Percentiles rank a stretch among this genome's conserved stretches.
Evolutionary conservation across 176 grass and related monocot genomes (phyloP).

Genomic region (Triticum urartu): DNA sequence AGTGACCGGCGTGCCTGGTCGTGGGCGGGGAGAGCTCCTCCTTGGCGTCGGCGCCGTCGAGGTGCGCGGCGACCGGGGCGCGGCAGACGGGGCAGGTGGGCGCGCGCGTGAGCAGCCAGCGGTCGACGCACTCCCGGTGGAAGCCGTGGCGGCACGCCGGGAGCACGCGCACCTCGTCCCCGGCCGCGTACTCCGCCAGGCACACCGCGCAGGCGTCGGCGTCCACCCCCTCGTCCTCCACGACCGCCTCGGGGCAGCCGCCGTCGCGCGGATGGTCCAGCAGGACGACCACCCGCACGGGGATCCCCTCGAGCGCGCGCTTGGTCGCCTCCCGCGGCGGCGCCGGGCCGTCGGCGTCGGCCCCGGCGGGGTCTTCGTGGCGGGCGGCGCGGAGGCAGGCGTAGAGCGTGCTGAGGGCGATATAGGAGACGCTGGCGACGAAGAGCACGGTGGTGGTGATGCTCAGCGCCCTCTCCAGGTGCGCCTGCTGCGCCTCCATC

Average conservation of each 20-base stretch:
- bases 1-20: background rate
- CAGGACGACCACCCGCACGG: background rate
- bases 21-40: background rate
- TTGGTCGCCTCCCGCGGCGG: background rate
- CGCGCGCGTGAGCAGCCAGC: conserved; percentile 47
- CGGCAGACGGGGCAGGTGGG: conserved; percentile 51
- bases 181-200: conserved; percentile 37
- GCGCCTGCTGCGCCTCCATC: conserved; percentile 15
- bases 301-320: conserved; percentile 32
- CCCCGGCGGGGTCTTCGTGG: background rate
- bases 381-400: background rate
- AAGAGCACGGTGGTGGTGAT: conserved; percentile 16
- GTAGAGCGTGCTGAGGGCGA: conserved; percentile 25
- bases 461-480: conserved; percentile 7
- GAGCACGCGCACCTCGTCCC: conserved; percentile 45
- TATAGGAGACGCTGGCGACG: conserved; percentile 14
- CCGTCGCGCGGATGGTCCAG: background rate
- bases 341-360: background rate
- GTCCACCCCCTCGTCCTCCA: background rate
- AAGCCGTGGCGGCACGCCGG: conserved; percentile 42
- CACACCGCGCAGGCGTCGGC: conserved; percentile 36
- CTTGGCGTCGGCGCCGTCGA: background rate
- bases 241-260: too few relatives aligned
- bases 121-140: conserved; percentile 57
- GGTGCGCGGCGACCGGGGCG: background rate